phyloP scores from a whole-genome alignment of 495 filamentous ascomycete genomes.

The Penicillium turbatum region DNA sequence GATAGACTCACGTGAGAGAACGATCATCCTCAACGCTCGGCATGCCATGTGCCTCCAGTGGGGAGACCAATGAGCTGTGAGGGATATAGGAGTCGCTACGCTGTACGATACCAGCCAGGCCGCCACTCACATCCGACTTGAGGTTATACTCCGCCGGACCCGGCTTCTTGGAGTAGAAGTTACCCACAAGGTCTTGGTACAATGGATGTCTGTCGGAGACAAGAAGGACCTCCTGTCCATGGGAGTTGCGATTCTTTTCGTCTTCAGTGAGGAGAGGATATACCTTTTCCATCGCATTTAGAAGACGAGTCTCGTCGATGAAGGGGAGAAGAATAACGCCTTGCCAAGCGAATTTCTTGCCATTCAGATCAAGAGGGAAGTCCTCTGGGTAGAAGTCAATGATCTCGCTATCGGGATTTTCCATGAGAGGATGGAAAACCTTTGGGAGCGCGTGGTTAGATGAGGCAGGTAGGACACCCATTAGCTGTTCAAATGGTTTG shows the following conservation, averaged over 20 bases:
- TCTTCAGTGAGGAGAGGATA: constrained; percentile 76
- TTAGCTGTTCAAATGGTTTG: constrained; percentile 92
- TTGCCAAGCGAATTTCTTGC: constrained; percentile 98
- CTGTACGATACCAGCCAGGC: constrained; percentile 73
- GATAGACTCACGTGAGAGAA: constrained; percentile 64
- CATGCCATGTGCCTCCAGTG: constrained; percentile 61
- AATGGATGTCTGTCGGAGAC: constrained; percentile 77
- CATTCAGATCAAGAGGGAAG: constrained; percentile 89
- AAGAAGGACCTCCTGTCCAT: constrained; percentile 75
- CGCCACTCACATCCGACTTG: constrained; percentile 67
- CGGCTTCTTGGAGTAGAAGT: constrained; percentile 89
- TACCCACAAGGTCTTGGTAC: constrained; percentile 72
- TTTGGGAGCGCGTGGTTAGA: constrained; percentile 88
- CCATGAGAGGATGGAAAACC: constrained; percentile 86
- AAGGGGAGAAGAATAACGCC: constrained; percentile 91
- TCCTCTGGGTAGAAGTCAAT: constrained; percentile 97
- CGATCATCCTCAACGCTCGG: constrained; percentile 77
- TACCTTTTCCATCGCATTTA: constrained; percentile 76
- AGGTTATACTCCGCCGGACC: constrained; percentile 60
- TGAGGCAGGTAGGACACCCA: constrained; percentile 92
- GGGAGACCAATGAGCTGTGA: constrained; percentile 59
- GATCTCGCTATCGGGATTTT: constrained; percentile 77
- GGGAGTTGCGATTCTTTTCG: constrained; percentile 71
- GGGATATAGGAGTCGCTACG: constrained; percentile 80
- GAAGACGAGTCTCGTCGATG: constrained; percentile 85